Evolutionary conservation across 345 rosid genomes (phyloP).

Genomic region (Pistacia vera): DNA sequence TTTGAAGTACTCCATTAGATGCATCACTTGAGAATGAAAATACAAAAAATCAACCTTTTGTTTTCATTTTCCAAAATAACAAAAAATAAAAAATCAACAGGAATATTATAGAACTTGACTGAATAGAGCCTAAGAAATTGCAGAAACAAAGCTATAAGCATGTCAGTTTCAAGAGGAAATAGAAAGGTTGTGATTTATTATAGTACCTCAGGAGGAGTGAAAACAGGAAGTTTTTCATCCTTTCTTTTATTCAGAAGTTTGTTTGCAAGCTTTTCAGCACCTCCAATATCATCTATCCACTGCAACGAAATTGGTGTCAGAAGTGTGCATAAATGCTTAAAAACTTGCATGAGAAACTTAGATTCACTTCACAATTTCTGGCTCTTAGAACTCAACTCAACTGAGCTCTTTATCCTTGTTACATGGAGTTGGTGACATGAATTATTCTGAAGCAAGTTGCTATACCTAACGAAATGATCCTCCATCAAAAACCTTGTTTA

Average conservation of each 20-base stretch:
- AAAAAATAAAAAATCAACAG: background rate
- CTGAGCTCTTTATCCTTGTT: background rate
- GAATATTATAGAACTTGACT: background rate
- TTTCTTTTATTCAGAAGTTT: conserved; percentile 62
- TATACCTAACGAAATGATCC: background rate
- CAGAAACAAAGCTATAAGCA: background rate
- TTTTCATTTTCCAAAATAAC: no score
- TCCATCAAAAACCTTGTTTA: background rate
- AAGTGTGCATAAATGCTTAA: background rate
- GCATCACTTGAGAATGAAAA: background rate
- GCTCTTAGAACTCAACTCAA: background rate
- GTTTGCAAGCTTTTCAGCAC: conserved; percentile 65
- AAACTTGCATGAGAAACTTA: background rate
- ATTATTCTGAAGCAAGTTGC: background rate
- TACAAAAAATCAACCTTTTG: background rate
- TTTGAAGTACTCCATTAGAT: background rate
- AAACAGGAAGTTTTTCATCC: conserved; percentile 62
- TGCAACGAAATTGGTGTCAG: conserved; percentile 28
- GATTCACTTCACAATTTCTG: background rate
- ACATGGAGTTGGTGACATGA: background rate
- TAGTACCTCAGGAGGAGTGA: conserved; percentile 77
- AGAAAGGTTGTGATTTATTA: background rate
- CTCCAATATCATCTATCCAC: conserved; percentile 93
- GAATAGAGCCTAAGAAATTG: background rate
- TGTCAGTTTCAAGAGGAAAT: background rate